Evolutionary conservation across 257 asterid genomes (phyloP).

Genomic region (Solanum commersonii): DNA sequence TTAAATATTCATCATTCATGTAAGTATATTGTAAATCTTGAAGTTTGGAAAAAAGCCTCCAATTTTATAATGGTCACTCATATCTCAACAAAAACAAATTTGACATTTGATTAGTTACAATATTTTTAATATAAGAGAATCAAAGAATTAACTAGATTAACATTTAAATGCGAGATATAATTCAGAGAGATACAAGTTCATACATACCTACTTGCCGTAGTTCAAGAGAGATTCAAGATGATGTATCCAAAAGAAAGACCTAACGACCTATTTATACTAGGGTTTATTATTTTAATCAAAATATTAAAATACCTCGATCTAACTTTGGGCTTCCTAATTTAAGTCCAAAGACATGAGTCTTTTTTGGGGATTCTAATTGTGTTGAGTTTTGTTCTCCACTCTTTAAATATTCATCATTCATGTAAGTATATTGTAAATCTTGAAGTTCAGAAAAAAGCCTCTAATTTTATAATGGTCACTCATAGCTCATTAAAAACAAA

Average conservation of each 20-base stretch:
- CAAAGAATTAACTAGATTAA: neutral
- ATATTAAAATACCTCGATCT: neutral
- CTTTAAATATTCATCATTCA: neutral
- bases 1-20: neutral
- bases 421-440: neutral
- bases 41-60: neutral
- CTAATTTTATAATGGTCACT: neutral
- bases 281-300: neutral
- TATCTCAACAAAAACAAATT: neutral
- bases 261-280: neutral
- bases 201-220: neutral
- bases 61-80: neutral
- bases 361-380: neutral
- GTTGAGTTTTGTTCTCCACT: neutral
- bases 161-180: neutral
- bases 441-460: neutral
- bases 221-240: neutral
- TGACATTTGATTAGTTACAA: too few species aligned
- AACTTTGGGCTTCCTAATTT: neutral
- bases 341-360: neutral
- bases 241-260: neutral
- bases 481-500: neutral
- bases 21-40: neutral
- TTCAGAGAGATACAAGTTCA: neutral
- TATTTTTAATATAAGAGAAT: neutral